Evolutionary conservation across 1,139 yeast species (phyloP).

Genomic region (Yamadazyma atlantica): DNA sequence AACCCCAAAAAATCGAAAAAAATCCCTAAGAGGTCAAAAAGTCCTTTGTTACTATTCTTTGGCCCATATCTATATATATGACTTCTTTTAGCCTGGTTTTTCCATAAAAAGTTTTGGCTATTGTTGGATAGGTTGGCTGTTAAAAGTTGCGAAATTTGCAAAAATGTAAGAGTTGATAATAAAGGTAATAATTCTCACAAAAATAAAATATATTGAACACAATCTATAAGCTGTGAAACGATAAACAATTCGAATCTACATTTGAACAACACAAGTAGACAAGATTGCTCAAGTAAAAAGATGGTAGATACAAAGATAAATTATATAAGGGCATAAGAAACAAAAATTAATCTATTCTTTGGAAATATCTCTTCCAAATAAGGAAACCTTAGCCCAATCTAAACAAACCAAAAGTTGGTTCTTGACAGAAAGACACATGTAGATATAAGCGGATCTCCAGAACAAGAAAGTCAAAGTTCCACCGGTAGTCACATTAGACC

Average conservation of each 20-base stretch:
- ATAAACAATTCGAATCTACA: too few species aligned
- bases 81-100: background rate
- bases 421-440: slow-evolving; percentile 88
- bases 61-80: background rate
- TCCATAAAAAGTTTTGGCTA: too few species aligned
- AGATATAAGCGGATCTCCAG: slow-evolving; percentile 93
- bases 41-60: too few species aligned
- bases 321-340: too few species aligned
- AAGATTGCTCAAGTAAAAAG: too few species aligned
- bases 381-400: slow-evolving; percentile 85
- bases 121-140: too few species aligned
- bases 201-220: background rate
- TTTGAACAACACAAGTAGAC: too few species aligned
- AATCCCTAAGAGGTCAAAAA: background rate
- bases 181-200: too few species aligned
- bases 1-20: background rate
- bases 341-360: slow-evolving; percentile 55
- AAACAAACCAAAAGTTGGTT: slow-evolving; percentile 80
- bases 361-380: slow-evolving; percentile 86
- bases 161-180: too few species aligned
- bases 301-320: too few species aligned
- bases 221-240: background rate
- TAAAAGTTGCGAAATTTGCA: background rate
- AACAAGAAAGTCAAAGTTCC: slow-evolving; percentile 86
- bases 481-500: slow-evolving; percentile 77